Evolutionary conservation across 1,284 basidiomycete species (phyloP).

Genomic region (Boletellus dicymbophilus): DNA sequence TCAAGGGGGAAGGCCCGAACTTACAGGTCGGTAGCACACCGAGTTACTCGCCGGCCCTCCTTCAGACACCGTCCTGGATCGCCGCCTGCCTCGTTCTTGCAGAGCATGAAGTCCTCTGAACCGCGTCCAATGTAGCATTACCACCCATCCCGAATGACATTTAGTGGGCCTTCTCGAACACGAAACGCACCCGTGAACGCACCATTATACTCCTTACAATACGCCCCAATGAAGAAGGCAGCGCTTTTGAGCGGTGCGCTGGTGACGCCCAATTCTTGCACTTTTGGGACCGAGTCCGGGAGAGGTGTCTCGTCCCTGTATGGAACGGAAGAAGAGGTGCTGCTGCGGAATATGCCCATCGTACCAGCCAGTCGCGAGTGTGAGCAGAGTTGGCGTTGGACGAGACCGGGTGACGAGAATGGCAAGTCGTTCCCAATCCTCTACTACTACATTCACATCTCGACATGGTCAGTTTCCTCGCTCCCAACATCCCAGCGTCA

Average conservation of each 20-base stretch:
- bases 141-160: not conserved
- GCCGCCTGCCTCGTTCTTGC: conserved; percentile 85
- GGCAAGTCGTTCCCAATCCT: conserved; percentile 30
- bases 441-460: not conserved
- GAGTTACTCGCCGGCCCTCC: conserved; percentile 95
- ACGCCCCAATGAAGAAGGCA: conserved; percentile 95
- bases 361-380: conserved; percentile 19
- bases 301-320: conserved; percentile 76
- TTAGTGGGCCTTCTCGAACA: not conserved
- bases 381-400: conserved; percentile 6
- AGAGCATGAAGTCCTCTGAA: conserved; percentile 99
- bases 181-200: conserved; percentile 30
- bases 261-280: conserved; percentile 89
- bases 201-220: conserved; percentile 98
- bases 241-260: conserved; percentile 97
- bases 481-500: too few relatives aligned
- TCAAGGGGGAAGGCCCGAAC: too few relatives aligned
- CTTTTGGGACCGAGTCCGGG: conserved; percentile 76
- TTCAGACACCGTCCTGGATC: conserved; percentile 94
- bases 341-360: conserved; percentile 55
- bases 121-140: conserved; percentile 1
- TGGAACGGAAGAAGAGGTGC: conserved; percentile 42
- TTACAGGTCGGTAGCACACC: conserved; percentile 94
- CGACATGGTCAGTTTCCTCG: conserved; percentile 24
- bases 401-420: conserved; percentile 19